These are phyloP conservation scores for Parachaetomium inaequale DNA, from an alignment of 495 filamentous ascomycete species.

Conservation along the genomic window DNA sequence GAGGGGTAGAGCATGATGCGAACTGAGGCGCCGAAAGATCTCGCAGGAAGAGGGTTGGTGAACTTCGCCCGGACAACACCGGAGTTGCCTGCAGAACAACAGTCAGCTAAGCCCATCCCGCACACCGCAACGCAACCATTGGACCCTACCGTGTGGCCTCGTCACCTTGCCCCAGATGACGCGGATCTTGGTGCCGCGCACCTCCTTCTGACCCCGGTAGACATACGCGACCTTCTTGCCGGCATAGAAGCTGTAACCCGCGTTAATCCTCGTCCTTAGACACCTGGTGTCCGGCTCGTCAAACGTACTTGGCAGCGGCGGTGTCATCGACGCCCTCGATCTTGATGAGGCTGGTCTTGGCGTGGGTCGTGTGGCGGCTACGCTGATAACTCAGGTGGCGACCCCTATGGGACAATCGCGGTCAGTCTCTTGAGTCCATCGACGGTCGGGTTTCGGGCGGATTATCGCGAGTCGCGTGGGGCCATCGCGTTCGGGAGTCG, in stretches of 20 bases:
- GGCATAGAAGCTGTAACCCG: constrained; percentile 65
- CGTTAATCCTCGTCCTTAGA: constrained; percentile 27
- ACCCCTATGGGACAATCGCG: constrained; percentile 55
- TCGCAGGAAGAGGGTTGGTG: constrained; percentile 86
- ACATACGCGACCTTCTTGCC: constrained; percentile 98
- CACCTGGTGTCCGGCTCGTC: not conserved
- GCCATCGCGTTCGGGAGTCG: constrained; percentile 13
- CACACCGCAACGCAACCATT: not conserved
- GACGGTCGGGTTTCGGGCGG: not conserved
- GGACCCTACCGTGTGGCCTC: constrained; percentile 76
- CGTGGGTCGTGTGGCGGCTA: constrained; percentile 77
- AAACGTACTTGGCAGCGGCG: constrained; percentile 73
- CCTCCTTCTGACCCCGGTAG: constrained; percentile 87
- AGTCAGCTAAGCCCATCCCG: constrained; percentile 2
- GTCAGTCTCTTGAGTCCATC: constrained; percentile 29
- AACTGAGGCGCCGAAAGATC: constrained; percentile 93
- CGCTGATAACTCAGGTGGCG: constrained; percentile 94
- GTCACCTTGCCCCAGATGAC: constrained; percentile 99
- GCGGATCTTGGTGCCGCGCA: constrained; percentile 93
- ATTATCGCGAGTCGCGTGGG: constrained; percentile 10
- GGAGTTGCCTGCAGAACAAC: constrained; percentile 68
- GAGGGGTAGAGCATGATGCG: constrained; percentile 99
- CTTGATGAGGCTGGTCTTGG: constrained; percentile 85
- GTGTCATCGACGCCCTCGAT: constrained; percentile 93
- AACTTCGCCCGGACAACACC: constrained; percentile 96